Conservation (phyloP, 1,139 yeast species). For the Protomyces lactucae-debilis region DNA sequence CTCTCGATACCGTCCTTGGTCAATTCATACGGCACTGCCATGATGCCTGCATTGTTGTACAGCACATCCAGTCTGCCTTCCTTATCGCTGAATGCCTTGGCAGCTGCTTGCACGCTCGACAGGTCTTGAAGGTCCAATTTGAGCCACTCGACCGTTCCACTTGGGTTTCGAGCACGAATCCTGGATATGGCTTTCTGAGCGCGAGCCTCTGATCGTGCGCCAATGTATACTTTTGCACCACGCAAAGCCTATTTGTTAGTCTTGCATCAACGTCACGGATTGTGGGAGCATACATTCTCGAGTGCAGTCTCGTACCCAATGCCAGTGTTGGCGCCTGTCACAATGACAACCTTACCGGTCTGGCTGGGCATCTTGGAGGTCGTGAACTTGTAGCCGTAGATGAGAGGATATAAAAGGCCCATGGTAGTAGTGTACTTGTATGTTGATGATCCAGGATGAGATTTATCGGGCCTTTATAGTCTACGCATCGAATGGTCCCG, state of each 20-base stretch:
- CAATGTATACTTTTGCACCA: slow-evolving; percentile 46
- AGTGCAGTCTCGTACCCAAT: slow-evolving; percentile 32
- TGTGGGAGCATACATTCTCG: slow-evolving; percentile 25
- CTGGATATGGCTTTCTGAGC: slow-evolving; percentile 41
- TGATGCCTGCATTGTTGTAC: slow-evolving; percentile 33
- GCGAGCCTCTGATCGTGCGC: slow-evolving; percentile 43
- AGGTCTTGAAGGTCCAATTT: slow-evolving; percentile 48
- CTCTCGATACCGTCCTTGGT: slow-evolving; percentile 37
- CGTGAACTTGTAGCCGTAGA: slow-evolving; percentile 37
- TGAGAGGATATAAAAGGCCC: slow-evolving; percentile 16
- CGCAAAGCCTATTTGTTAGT: slow-evolving; percentile 32
- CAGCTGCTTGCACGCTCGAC: slow-evolving; percentile 31
- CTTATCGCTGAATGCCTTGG: slow-evolving; percentile 27
- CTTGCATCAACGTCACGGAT: background rate
- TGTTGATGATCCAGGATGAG: no score
- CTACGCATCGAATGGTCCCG: no score
- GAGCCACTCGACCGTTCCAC: slow-evolving; percentile 34
- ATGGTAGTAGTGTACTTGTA: background rate
- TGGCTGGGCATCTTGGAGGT: slow-evolving; percentile 47
- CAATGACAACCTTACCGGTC: slow-evolving; percentile 39
- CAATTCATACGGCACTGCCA: slow-evolving; percentile 29
- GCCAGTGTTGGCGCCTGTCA: slow-evolving; percentile 33
- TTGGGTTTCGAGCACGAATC: slow-evolving; percentile 36
- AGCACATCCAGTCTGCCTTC: slow-evolving; percentile 32
- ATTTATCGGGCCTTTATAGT: no score